Evolutionary conservation across 176 grass and related monocot species (phyloP).

Genomic region (Carex littledalei): DNA sequence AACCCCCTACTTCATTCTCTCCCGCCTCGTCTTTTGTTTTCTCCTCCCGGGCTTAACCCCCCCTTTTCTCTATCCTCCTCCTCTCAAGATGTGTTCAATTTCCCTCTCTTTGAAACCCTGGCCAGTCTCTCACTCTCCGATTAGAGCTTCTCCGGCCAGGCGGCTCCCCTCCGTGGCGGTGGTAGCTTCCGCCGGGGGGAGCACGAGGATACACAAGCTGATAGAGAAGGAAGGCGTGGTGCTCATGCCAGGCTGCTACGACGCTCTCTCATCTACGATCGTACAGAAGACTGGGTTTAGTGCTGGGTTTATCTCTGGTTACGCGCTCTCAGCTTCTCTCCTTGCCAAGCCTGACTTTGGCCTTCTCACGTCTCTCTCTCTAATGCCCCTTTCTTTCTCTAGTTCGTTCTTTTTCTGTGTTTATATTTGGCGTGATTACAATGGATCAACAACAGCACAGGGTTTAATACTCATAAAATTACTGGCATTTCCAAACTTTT

Average conservation of each 20-base stretch:
- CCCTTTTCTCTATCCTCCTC: neutral
- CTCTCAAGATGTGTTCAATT: neutral
- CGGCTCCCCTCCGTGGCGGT: neutral
- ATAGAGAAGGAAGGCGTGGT: conserved; percentile 34
- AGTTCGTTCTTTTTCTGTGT: neutral
- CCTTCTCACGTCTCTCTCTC: conserved; percentile 31
- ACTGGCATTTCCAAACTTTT: neutral
- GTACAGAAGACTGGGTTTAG: conserved; percentile 31
- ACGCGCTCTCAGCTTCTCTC: conserved; percentile 29
- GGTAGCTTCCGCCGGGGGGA: neutral
- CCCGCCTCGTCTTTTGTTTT: neutral
- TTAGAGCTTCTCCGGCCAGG: neutral
- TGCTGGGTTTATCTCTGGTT: conserved; percentile 35
- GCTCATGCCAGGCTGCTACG: conserved; percentile 30
- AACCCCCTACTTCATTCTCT: neutral
- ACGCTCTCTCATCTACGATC: conserved; percentile 40
- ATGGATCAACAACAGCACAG: neutral
- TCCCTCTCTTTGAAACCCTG: neutral
- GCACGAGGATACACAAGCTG: conserved; percentile 26
- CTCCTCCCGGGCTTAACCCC: neutral
- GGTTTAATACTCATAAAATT: neutral
- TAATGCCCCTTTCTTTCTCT: neutral
- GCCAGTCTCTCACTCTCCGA: neutral
- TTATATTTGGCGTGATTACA: neutral
- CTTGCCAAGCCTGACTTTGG: conserved; percentile 44